phyloP scores from a whole-genome alignment of 2,329 filamentous ascomycete species.

The Ceratocystis cacaofunesta region DNA sequence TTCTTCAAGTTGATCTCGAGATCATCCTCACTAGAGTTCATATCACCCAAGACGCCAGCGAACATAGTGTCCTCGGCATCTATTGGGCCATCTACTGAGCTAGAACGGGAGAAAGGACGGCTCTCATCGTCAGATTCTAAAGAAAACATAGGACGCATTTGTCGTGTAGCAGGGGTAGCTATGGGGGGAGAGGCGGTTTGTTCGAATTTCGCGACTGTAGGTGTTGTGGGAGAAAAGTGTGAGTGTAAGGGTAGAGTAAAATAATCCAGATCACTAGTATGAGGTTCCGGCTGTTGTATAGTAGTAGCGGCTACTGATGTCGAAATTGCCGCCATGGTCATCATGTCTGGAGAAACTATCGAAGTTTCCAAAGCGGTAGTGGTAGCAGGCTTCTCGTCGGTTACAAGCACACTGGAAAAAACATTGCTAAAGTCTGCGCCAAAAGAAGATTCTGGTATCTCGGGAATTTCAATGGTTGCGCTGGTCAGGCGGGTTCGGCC shows the following conservation, averaged over 20 bases:
- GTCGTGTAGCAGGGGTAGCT: neutral
- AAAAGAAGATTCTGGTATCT: constrained; percentile 7
- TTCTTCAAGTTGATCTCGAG: constrained; percentile 5
- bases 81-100: neutral
- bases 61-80: constrained; percentile 13
- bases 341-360: neutral
- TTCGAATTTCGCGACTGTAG: neutral
- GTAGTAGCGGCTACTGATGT: neutral
- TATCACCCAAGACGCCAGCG: constrained; percentile 14
- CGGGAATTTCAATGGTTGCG: neutral
- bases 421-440: neutral
- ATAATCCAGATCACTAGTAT: neutral
- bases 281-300: neutral
- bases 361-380: neutral
- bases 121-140: neutral
- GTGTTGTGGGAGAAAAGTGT: neutral
- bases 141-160: constrained; percentile 8
- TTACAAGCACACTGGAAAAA: neutral
- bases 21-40: constrained; percentile 4
- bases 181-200: neutral
- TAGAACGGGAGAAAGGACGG: constrained; percentile 5
- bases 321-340: neutral
- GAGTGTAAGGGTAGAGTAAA: neutral
- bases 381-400: neutral
- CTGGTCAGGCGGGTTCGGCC: neutral